Evolutionary conservation across 1,284 basidiomycete genomes (phyloP).

Genomic region (Naganishia sp.): DNA sequence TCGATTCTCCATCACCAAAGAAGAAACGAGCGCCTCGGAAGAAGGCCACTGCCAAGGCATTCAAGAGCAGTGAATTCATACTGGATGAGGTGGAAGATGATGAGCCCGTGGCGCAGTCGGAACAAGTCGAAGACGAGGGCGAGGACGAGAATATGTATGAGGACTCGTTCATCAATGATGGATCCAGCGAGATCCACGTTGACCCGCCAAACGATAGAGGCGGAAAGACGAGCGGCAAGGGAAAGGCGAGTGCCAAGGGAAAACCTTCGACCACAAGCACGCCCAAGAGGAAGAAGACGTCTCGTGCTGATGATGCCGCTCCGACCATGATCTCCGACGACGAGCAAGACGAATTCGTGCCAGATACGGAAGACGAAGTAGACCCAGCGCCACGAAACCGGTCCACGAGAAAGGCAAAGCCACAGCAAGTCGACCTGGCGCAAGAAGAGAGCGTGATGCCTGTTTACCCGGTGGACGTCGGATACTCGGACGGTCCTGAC

Average conservation of each 20-base stretch:
- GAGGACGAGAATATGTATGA: conserved; percentile 23
- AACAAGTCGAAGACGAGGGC: background rate
- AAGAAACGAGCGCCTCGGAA: conserved; percentile 19
- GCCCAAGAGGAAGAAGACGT: conserved; percentile 8
- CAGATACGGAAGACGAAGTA: conserved; percentile 13
- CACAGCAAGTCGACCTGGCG: conserved; percentile 11
- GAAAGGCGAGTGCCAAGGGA: conserved; percentile 12
- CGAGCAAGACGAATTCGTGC: conserved; percentile 8
- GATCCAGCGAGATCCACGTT: conserved; percentile 2
- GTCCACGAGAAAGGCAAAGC: conserved; percentile 19
- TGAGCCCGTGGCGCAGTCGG: background rate
- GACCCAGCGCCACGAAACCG: background rate
- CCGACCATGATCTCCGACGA: background rate
- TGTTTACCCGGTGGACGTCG: conserved; percentile 4
- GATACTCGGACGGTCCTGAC: conserved; percentile 21
- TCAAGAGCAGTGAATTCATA: conserved; percentile 14
- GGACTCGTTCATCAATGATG: conserved; percentile 26
- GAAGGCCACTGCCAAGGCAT: background rate
- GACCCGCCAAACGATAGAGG: background rate
- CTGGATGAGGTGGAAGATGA: conserved; percentile 20
- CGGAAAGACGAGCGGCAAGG: conserved; percentile 8
- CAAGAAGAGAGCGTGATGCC: conserved; percentile 16
- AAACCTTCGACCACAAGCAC: background rate
- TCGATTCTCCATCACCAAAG: conserved; percentile 24
- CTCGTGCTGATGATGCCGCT: background rate